Percentiles rank a stretch among this genome's conserved stretches.
phyloP scores from a whole-genome alignment of 2,329 filamentous ascomycete genomes.

The Stagonosporopsis chrysanthemi region DNA sequence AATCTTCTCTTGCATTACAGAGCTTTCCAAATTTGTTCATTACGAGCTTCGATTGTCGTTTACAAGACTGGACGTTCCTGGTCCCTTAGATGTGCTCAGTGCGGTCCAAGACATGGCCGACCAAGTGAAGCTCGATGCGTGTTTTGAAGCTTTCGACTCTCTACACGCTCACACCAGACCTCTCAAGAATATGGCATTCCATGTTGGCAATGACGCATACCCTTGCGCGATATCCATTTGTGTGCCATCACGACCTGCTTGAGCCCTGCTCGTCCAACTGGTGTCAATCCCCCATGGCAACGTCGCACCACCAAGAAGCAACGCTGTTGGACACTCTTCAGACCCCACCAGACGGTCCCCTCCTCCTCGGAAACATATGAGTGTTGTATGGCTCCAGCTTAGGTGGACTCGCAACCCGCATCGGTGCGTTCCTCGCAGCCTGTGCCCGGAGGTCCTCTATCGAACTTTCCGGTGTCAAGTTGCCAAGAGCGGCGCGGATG shows the following conservation, averaged over 20 bases:
- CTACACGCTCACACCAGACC: too few relatives aligned
- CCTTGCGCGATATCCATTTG: too few relatives aligned
- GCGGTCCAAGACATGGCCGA: too few relatives aligned
- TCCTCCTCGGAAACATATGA: conserved; percentile 41
- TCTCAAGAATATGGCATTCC: too few relatives aligned
- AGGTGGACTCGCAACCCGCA: conserved; percentile 13
- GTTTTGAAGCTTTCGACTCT: too few relatives aligned
- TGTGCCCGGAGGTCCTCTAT: conserved; percentile 22
- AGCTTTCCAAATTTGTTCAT: not conserved
- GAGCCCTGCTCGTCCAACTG: too few relatives aligned
- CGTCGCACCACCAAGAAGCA: not conserved
- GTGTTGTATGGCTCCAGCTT: conserved; percentile 35
- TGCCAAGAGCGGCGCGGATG: conserved; percentile 37
- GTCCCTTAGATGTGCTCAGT: too few relatives aligned
- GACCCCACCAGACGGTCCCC: not conserved
- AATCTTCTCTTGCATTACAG: not conserved
- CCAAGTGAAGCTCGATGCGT: too few relatives aligned
- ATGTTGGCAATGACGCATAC: too few relatives aligned
- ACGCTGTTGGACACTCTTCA: not conserved
- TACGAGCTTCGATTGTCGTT: not conserved
- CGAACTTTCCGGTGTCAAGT: conserved; percentile 29
- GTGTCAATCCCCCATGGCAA: too few relatives aligned
- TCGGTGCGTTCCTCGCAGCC: conserved; percentile 1
- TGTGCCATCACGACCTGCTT: too few relatives aligned
- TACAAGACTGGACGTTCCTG: not conserved